These are phyloP conservation scores for Endocarpon pusillum DNA, from an alignment of 495 filamentous ascomycete species.

Conservation along the genomic window DNA sequence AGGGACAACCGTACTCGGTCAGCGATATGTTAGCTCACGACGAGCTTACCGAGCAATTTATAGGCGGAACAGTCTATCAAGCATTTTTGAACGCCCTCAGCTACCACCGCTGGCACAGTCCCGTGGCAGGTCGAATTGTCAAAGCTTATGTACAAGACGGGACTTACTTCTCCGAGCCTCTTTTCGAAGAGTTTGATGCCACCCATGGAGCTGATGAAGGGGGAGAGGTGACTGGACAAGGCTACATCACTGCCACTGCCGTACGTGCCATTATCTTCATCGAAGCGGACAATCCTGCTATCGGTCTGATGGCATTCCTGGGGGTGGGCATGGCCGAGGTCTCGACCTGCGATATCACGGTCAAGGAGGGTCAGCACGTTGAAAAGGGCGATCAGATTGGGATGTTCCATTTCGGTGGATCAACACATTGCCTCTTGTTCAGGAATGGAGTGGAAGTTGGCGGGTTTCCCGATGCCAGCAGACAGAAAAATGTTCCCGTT, in stretches of 20 bases:
- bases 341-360: slow-evolving; percentile 47
- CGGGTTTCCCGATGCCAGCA: too few species aligned
- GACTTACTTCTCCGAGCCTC: slow-evolving; percentile 51
- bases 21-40: slow-evolving; percentile 44
- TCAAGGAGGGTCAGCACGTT: slow-evolving; percentile 40
- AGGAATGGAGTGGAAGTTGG: slow-evolving; percentile 2
- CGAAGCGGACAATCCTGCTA: slow-evolving; percentile 44
- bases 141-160: slow-evolving; percentile 39
- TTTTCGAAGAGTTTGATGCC: slow-evolving; percentile 6
- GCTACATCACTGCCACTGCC: slow-evolving; percentile 39
- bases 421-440: slow-evolving; percentile 46
- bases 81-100: slow-evolving; percentile 45
- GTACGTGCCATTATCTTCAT: slow-evolving; percentile 52
- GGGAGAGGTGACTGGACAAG: slow-evolving; percentile 29
- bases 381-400: slow-evolving; percentile 49
- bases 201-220: slow-evolving; percentile 27
- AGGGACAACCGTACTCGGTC: slow-evolving; percentile 47
- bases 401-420: slow-evolving; percentile 64
- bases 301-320: slow-evolving; percentile 50
- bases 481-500: too few species aligned
- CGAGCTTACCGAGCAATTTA: slow-evolving; percentile 31
- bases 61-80: slow-evolving; percentile 48
- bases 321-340: slow-evolving; percentile 58
- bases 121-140: slow-evolving; percentile 39
- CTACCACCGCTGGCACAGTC: slow-evolving; percentile 57